Evolutionary conservation across 2,329 filamentous ascomycete genomes (phyloP), one percentile per base, ranked within the genome.

Genomic region (Penicillium olsonii): DNA sequence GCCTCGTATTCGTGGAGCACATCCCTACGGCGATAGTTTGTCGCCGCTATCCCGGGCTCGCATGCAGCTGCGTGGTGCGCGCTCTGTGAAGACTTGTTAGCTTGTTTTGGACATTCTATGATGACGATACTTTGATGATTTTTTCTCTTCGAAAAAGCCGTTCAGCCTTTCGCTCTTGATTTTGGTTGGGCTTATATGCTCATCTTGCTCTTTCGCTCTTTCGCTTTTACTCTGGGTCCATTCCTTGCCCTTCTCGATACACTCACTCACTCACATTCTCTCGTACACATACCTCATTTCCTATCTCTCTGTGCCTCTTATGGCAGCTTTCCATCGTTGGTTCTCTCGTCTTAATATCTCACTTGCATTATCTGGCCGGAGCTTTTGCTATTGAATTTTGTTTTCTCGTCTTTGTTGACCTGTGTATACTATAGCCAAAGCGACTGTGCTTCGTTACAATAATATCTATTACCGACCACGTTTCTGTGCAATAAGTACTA

Each of bases 11-110:
- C 44, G 42, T 12, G 42, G 46, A 4, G 35, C 45, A 18, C 41
- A 44, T 15, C 38, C 34, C n/a, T 59, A 49, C 22, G 50, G 55
- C 11, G 50, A 44, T 33, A 57, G 54, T 40, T 24, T 59, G 18
- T 57, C 55, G 12, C 56, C 59, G 12, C 46, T 57, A 14, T 54
- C 57, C 11, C 55, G 56, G 4, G 55, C 56, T 9, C 48, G 57
- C 7, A 55, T 59, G 56, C 60, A 56, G 39, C 49, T 62, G n/a
- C 55, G 56, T 5, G 54, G 52, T 17, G 31, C 50, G 24, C 59
- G 56, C 33, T 67, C 60, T 8, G 64, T 67, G 37, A 60, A 62
- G 48, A 58, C 58, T 34, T 66, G 60, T 41, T 67, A 54, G 42
- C 15, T 29, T 26, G 22, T 18, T 31, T 41, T 29, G 22, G 22